A percentile compares a stretch with the other conserved stretches of the same genome.
Conservation (phyloP, 148 eudicot species). For the Suaeda aralocaspica region DNA sequence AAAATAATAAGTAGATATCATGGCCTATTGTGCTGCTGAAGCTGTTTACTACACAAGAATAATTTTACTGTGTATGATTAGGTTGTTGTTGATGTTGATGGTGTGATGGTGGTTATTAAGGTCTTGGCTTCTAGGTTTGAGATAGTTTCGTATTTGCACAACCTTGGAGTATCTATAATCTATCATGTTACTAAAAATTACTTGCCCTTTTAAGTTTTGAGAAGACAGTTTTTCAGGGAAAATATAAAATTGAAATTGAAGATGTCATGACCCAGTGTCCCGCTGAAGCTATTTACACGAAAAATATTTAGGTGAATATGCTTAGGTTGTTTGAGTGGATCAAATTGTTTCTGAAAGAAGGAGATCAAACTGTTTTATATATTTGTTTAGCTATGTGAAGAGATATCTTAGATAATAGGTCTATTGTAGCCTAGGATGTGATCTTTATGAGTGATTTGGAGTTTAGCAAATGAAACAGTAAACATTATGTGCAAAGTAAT, state of each 20-base stretch:
- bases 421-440: background rate
- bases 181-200: background rate
- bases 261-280: background rate
- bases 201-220: background rate
- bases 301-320: background rate
- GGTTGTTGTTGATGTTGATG: background rate
- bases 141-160: background rate
- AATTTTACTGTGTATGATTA: background rate
- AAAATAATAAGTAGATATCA: background rate
- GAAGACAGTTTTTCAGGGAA: background rate
- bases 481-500: background rate
- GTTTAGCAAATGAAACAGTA: background rate
- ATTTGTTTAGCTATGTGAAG: background rate
- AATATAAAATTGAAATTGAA: background rate
- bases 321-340: background rate
- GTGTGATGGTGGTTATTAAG: background rate
- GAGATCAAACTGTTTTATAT: background rate
- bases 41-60: background rate
- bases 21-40: background rate
- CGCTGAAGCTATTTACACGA: background rate
- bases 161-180: background rate
- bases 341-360: background rate
- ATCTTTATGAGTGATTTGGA: background rate
- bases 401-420: background rate
- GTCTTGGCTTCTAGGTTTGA: background rate